Evolutionary conservation across 2,329 filamentous ascomycete genomes (phyloP), one percentile per base, ranked within the genome.

Genomic region (Cordyceps farinosa): DNA sequence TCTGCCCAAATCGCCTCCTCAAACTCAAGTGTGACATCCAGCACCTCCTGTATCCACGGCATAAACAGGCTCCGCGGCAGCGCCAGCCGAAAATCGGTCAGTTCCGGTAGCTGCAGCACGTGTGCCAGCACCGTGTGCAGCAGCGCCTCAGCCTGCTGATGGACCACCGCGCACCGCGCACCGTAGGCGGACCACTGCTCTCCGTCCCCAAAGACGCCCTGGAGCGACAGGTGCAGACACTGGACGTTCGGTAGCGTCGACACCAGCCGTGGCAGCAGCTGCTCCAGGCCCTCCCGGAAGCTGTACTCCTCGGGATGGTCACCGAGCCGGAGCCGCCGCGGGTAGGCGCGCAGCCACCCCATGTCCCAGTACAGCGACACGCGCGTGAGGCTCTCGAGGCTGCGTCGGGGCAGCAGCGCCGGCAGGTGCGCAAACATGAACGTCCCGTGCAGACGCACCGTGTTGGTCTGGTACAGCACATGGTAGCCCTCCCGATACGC

Each of bases 281-380:
- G 11, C 22, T 51, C 32, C 22, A 59, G 22, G 5, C 34, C 56
- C 13, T 50, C 47, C 3, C 32, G 8, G 22, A 30, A 40, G 27
- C 3, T 51, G 15, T 32, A 59, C 15, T 50, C 47, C 15, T 51
- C 45, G 1, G 56, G 56, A 17, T 59, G 56, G 22, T 59, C 45
- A 15, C 56, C 56, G 32, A 27, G 34, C 9, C 32, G 34, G 3
- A 50, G 34, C 15, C 22, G 32, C 36, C 47, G 45, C 34, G 56
- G 56, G 29, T 50, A 32, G 7, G 17, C 22, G 2, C 15, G 22
- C 34, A 40, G 47, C 56, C 56, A 59, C 3, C 56, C 56, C 32
- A 59, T 6, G 36, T 59, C 56, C 56, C 56, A 59, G 36, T 13
- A 51, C 34, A 59, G 45, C 36, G 56, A 51, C 34, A 51, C 56